Percentiles rank a stretch among this genome's conserved stretches.
Conservation (phyloP, 169 alveolate genomes). For the Babesia divergens region DNA sequence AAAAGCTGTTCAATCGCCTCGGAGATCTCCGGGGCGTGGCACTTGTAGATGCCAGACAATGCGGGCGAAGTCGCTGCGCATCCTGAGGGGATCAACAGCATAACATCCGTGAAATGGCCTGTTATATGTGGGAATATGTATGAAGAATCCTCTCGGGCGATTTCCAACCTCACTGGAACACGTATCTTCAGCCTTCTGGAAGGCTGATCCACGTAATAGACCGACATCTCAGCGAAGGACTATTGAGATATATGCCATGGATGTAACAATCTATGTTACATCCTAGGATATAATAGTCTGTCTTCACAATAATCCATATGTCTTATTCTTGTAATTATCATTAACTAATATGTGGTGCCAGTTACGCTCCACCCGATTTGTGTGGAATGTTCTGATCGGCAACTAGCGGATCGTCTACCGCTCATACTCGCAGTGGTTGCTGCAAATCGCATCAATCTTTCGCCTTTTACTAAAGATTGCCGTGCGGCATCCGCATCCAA, state of each 20-base stretch:
- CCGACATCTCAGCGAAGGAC: no score
- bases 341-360: conserved; percentile 31
- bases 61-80: neutral
- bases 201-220: conserved; percentile 5
- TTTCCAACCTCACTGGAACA: neutral
- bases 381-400: conserved; percentile 13
- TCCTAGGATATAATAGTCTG: neutral
- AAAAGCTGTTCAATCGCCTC: conserved; percentile 7
- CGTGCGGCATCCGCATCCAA: conserved; percentile 86
- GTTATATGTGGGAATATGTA: conserved; percentile 1
- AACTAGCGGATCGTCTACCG: neutral
- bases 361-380: conserved; percentile 22
- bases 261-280: no score
- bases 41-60: neutral
- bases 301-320: neutral
- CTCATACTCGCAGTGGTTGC: conserved; percentile 59
- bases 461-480: conserved; percentile 98
- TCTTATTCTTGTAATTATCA: no score
- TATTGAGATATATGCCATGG: no score
- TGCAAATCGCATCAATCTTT: conserved; percentile 89
- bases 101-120: neutral
- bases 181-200: neutral
- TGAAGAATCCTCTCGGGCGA: neutral
- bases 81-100: neutral
- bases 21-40: neutral